These are phyloP conservation scores for Didymella arachidicola DNA, from an alignment of 2,329 filamentous ascomycete species.

Conservation along the genomic window DNA sequence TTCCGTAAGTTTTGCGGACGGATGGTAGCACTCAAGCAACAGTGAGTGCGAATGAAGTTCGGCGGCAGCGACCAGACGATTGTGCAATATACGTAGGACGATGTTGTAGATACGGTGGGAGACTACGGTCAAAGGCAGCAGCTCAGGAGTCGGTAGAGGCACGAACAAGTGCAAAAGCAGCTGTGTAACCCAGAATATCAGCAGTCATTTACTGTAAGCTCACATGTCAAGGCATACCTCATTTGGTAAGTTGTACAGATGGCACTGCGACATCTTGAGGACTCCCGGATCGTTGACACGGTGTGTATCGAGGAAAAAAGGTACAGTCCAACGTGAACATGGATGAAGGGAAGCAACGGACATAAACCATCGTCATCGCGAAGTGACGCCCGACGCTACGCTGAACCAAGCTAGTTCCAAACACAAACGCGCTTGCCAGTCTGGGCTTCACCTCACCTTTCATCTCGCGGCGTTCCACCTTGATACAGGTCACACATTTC, in stretches of 20 bases:
- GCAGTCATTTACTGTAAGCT: conserved; percentile 7
- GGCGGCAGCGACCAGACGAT: conserved; percentile 67
- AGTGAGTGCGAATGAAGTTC: conserved; percentile 69
- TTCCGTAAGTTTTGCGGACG: conserved; percentile 71
- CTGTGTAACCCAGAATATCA: conserved; percentile 34
- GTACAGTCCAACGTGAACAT: conserved; percentile 3
- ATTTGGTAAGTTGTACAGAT: conserved; percentile 50
- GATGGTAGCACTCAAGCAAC: conserved; percentile 81
- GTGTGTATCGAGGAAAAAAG: not conserved
- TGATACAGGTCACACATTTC: conserved; percentile 8
- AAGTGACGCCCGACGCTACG: conserved; percentile 11
- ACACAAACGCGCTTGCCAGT: conserved; percentile 38
- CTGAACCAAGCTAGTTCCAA: conserved; percentile 27
- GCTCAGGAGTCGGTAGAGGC: conserved; percentile 51
- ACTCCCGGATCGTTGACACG: not conserved
- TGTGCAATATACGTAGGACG: conserved; percentile 69
- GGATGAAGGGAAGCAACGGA: conserved; percentile 32
- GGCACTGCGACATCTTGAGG: conserved; percentile 37
- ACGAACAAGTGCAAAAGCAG: conserved; percentile 56
- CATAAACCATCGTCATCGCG: conserved; percentile 44
- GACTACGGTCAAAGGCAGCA: conserved; percentile 64
- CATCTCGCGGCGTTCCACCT: conserved; percentile 19
- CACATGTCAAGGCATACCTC: conserved; percentile 35
- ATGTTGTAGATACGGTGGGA: conserved; percentile 70
- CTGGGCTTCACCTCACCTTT: conserved; percentile 31